Base-by-base conservation (phyloP, 2,329 filamentous ascomycete species). In the Fonsecaea pugnacius region DNA sequence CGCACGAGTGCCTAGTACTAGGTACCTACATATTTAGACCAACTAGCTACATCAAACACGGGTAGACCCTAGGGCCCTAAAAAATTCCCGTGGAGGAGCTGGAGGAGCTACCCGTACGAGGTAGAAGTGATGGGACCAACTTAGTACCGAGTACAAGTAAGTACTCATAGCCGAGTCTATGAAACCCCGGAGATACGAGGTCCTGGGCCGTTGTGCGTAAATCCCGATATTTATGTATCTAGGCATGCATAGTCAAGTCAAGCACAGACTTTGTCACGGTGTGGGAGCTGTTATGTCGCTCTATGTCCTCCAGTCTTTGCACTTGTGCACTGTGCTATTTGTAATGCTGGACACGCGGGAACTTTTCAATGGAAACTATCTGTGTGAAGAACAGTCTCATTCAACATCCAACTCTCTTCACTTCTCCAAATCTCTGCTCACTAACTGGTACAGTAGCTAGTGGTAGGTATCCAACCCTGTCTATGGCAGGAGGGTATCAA, bases 401-500 rank as follows among this genome's bases (percentile, higher is more conserved):
- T 53, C 27, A 53, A 53, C 27, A 12, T 52, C 10, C n/a, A 30
- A 30, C 27, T 30, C 27, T 0, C 27, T 30, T 30, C 27, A 30
- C 27, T 30, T 30, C 27, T 30, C 27, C 27, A 30, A 30, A 30
- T 30, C 4, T 30, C 27, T 48, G 7, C 43, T 24, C 21, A 10
- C 21, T 48, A n/a, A 24, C 43, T 59, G 46, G 32, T 59, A 59
- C 57, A 59, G 57, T 59, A 59, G 21, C 30, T 35, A 46, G 54
- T 57, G 9, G 43, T 12, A 32, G 50, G 36, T 32, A 33, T 48
- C 57, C 33, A 51, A 53, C 46, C 33, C 12, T 10, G 32, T 52
- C 46, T 52, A 52, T 48, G 46, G 57, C 43, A 32, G 57, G 32
- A 59, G 57, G 57, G 57, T 59, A 52, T 59, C 43, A 59, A 32